Conservation (phyloP, 1,284 basidiomycete genomes). For the Puccinia triticina region DNA sequence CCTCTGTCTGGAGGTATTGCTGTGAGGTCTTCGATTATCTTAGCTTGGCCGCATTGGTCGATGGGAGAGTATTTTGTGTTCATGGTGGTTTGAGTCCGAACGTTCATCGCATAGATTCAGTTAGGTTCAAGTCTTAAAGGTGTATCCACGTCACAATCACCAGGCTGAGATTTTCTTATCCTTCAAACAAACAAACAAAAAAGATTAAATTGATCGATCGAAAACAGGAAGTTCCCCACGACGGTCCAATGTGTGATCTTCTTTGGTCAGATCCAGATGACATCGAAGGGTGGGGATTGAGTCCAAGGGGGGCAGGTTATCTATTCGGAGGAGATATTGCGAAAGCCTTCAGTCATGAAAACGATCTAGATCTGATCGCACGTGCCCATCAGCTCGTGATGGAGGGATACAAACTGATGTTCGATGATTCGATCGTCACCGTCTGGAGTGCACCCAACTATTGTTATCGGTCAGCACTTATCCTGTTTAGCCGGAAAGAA, state of each 20-base stretch:
- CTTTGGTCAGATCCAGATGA: constrained; percentile 99
- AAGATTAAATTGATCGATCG: constrained; percentile 93
- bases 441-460: constrained; percentile 99
- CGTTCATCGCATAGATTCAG: constrained; percentile 54
- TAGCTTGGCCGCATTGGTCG: constrained; percentile 88
- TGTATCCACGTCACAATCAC: neutral
- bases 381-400: constrained; percentile 96
- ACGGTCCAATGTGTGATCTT: constrained; percentile 97
- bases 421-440: constrained; percentile 90
- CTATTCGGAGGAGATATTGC: constrained; percentile 93
- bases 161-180: neutral
- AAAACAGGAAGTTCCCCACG: constrained; percentile 98
- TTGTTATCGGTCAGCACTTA: constrained; percentile 76
- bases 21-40: constrained; percentile 99
- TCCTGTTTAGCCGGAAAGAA: neutral
- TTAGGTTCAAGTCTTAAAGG: constrained; percentile 32
- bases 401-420: constrained; percentile 99
- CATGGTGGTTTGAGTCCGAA: constrained; percentile 81
- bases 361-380: constrained; percentile 91
- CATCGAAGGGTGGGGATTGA: constrained; percentile 90
- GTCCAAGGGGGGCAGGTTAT: constrained; percentile 93
- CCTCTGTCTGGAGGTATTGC: constrained; percentile 96
- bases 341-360: constrained; percentile 83
- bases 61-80: constrained; percentile 87
- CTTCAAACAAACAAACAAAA: neutral